Evolutionary conservation across 1,139 yeast species (phyloP), one percentile per base, ranked within the genome.

Genomic region (Tardiomyces digboiensis): DNA sequence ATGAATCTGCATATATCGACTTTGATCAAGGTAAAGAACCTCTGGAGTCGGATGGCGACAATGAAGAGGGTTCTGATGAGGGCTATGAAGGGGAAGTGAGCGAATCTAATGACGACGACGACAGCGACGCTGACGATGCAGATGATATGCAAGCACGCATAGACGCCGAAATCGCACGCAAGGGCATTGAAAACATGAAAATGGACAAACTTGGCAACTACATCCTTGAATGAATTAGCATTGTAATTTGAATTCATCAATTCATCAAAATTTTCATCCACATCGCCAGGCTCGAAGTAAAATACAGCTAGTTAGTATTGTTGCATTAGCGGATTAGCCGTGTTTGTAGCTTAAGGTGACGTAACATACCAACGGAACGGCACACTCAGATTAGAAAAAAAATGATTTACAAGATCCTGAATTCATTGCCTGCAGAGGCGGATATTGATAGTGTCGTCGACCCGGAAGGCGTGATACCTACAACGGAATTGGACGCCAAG

Each of bases 161-260:
- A 8, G 65, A 65, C 16, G 68, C 64, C 12, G 64, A 61, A 16
- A 65, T 64, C 16, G 56, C 59, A 26, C 73, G 72, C 3, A 78
- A 74, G 48, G 87, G 82, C 50, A 82, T 84, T 57, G 91, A 84
- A 59, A 75, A 76, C 54, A 82, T 85, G 49, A 82, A 81, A 59
- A 80, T 82, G 82, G 94, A 85, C 60, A 82, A 80, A 54, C 62
- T 85, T 44, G 95, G 94, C 39, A 85, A 85, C 60, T 84, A 83
- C 59, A 80, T 83, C 36, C 62, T 84, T 42, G 87, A 48, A n/a
- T n/a, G n/a, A n/a, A n/a, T n/a, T n/a, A n/a, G n/a, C n/a, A n/a
- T n/a, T n/a, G n/a, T n/a, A n/a, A n/a, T n/a, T n/a, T n/a, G n/a
- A n/a, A n/a, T n/a, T n/a, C n/a, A n/a, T n/a, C n/a, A n/a, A n/a